Conservation (phyloP, 768 basidiomycete species). For the Hygrocybe coccinea region DNA sequence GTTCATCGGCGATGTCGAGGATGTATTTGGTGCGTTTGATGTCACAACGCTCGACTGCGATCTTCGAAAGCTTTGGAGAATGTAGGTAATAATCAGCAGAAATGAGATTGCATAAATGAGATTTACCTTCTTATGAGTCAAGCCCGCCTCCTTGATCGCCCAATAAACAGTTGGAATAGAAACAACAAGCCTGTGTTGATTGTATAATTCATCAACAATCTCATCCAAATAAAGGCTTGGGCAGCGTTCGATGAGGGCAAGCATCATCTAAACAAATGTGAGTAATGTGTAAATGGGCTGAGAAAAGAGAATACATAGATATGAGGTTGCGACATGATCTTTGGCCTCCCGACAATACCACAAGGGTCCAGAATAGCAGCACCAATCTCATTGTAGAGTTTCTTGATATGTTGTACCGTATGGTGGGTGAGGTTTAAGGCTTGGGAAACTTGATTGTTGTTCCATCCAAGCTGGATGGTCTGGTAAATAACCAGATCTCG, state of each 20-base stretch:
- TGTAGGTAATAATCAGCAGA: not conserved
- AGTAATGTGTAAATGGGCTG: not conserved
- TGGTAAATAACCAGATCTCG: not conserved
- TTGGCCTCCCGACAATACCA: not conserved
- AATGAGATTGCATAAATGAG: not conserved
- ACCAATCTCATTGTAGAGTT: not conserved
- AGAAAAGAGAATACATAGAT: not conserved
- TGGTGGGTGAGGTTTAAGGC: not conserved
- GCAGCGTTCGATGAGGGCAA: no score
- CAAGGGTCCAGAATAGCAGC: not conserved
- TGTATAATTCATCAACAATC: not conserved
- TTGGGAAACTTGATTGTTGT: not conserved
- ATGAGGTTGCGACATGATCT: not conserved
- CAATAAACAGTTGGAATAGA: not conserved
- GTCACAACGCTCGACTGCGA: not conserved
- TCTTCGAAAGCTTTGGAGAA: not conserved
- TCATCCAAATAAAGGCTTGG: no score
- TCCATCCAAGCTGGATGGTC: not conserved
- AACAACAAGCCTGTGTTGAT: not conserved
- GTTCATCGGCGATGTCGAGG: not conserved
- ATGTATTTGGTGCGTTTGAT: not conserved
- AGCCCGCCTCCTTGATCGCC: not conserved
- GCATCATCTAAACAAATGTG: no score
- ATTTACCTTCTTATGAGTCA: not conserved
- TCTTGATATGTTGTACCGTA: not conserved